phyloP scores from a whole-genome alignment of 495 filamentous ascomycete genomes.

The Penicillium bovifimosum region DNA sequence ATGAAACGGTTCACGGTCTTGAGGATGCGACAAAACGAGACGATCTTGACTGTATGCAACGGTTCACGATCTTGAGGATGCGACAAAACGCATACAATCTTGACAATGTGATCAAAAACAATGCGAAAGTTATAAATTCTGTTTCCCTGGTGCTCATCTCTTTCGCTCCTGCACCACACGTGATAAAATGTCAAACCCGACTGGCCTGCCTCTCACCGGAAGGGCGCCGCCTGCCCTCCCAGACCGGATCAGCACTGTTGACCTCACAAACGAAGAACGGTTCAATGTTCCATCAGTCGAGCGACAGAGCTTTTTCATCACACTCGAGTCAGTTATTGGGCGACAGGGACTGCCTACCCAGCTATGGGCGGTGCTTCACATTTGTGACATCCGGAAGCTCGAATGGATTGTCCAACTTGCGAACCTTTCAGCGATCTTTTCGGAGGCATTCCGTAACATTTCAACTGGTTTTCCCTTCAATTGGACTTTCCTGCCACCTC shows the following conservation, averaged over 20 bases:
- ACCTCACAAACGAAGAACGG: background rate
- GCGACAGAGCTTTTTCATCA: background rate
- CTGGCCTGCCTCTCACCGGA: background rate
- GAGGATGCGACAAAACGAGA: no score
- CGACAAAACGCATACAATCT: no score
- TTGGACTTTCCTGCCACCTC: background rate
- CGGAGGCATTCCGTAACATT: background rate
- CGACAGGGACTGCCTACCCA: background rate
- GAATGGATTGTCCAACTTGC: conserved; percentile 1
- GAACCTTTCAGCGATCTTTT: background rate
- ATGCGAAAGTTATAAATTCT: no score
- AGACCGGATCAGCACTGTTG: no score
- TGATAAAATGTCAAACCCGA: background rate
- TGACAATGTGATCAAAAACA: no score
- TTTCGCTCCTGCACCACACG: no score
- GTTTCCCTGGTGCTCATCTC: no score
- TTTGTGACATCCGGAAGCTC: conserved; percentile 9
- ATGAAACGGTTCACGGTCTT: no score
- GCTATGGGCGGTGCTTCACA: conserved; percentile 12
- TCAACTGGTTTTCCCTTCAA: background rate
- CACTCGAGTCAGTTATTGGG: background rate
- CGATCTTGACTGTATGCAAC: no score
- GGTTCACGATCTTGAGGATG: no score
- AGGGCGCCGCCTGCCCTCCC: no score
- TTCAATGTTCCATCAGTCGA: background rate